Conservation (phyloP, 116 monocot species). For the Zostera marina region DNA sequence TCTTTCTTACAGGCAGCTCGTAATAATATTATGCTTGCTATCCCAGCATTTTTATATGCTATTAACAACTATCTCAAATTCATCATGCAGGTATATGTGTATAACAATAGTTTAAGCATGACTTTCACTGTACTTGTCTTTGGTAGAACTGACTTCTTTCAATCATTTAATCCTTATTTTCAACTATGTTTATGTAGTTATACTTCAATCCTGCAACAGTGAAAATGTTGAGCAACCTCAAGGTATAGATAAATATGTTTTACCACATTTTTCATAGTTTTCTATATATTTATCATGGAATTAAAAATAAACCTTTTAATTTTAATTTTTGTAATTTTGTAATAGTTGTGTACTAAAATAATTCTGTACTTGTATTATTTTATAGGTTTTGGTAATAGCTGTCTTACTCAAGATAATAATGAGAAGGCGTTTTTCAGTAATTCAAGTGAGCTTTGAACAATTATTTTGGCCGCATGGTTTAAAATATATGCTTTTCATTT, state of each 20-base stretch:
- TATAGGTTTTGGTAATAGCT: slow-evolving; percentile 91
- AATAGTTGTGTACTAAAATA: slow-evolving; percentile 1
- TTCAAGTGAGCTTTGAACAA: slow-evolving; percentile 45
- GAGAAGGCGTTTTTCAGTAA: slow-evolving; percentile 75
- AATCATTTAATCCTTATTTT: background rate
- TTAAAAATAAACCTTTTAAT: background rate
- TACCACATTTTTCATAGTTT: background rate
- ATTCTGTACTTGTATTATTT: no score
- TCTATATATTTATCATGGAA: background rate
- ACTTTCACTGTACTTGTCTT: background rate
- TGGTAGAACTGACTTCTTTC: background rate
- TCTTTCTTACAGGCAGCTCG: slow-evolving; percentile 62
- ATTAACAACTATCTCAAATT: slow-evolving; percentile 98
- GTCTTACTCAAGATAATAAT: slow-evolving; percentile 82
- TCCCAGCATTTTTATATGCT: slow-evolving; percentile 88
- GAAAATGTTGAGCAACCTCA: slow-evolving; percentile 78
- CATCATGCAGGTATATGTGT: slow-evolving; percentile 92
- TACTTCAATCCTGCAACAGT: slow-evolving; percentile 80
- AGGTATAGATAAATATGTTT: slow-evolving; percentile 18
- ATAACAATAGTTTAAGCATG: background rate
- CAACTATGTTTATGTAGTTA: slow-evolving; percentile 27
- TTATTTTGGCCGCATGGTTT: background rate
- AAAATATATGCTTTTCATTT: slow-evolving; percentile 1
- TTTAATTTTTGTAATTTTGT: background rate
- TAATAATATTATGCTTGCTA: slow-evolving; percentile 75